A percentile compares a stretch with the other conserved stretches of the same genome.
These are phyloP conservation scores for Boletellus dicymbophilus DNA, from an alignment of 1,284 basidiomycete species.

Conservation along the genomic window DNA sequence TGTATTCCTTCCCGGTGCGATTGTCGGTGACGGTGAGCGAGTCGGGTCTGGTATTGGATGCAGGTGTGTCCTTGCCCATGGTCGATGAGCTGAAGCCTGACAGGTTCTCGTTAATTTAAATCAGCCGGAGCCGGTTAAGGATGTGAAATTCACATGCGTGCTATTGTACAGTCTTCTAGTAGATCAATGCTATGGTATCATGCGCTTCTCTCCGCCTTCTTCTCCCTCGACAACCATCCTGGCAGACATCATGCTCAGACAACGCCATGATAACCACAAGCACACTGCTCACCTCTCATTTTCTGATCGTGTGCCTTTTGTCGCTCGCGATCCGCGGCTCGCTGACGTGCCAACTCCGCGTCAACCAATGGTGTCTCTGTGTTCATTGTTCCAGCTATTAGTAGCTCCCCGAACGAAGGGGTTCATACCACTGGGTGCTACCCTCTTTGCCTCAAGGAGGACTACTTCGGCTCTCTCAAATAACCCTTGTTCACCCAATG, in stretches of 20 bases:
- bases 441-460: conserved; percentile 61
- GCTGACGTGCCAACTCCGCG: conserved; percentile 60
- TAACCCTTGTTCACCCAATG: conserved; percentile 69
- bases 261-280: background rate
- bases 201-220: conserved; percentile 18
- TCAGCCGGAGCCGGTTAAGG: background rate
- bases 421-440: conserved; percentile 56
- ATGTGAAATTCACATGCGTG: conserved; percentile 17
- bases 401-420: background rate
- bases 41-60: conserved; percentile 21
- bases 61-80: conserved; percentile 29
- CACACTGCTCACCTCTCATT: conserved; percentile 57
- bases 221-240: conserved; percentile 45
- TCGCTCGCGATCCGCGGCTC: conserved; percentile 60
- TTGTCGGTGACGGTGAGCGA: conserved; percentile 78
- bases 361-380: conserved; percentile 60
- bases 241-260: conserved; percentile 2
- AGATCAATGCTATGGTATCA: conserved; percentile 1
- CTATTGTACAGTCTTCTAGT: background rate
- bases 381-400: background rate
- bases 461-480: conserved; percentile 70
- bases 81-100: too few species aligned
- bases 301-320: conserved; percentile 68
- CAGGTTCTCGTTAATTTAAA: too few species aligned
- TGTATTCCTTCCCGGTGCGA: conserved; percentile 79